These are phyloP conservation scores for Claviceps sp. DNA, from an alignment of 2,329 filamentous ascomycete genomes.

Conservation along the genomic window DNA sequence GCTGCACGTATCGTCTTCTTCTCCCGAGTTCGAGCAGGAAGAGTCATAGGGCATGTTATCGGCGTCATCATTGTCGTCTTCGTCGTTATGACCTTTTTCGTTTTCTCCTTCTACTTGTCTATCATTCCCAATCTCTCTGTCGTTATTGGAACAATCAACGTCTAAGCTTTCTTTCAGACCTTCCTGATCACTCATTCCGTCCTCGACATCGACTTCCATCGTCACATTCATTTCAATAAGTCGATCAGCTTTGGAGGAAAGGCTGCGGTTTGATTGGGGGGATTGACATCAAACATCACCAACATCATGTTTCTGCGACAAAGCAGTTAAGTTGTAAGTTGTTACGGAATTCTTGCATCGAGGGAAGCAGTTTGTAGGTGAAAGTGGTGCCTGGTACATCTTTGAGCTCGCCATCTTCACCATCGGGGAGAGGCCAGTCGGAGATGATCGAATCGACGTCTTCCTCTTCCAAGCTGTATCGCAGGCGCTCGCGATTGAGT, in stretches of 20 bases:
- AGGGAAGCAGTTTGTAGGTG: conserved; percentile 18
- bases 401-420: conserved; percentile 11
- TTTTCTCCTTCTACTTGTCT: not conserved
- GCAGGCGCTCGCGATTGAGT: conserved; percentile 21
- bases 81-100: not conserved
- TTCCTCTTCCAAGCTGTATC: conserved; percentile 1
- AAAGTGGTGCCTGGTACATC: conserved; percentile 8
- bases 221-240: not conserved
- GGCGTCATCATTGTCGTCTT: not conserved
- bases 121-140: not conserved
- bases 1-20: not conserved
- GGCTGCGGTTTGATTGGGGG: no score
- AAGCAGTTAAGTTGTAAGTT: conserved; percentile 45
- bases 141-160: not conserved
- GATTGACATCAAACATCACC: not conserved
- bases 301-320: conserved; percentile 46
- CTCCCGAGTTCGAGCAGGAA: not conserved
- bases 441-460: conserved; percentile 11
- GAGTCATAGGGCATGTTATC: not conserved
- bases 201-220: conserved; percentile 4
- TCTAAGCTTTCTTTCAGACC: not conserved
- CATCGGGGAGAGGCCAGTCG: conserved; percentile 15
- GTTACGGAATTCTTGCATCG: conserved; percentile 30
- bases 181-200: not conserved
- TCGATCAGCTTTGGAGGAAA: no score